Evolutionary conservation across 2,329 filamentous ascomycete species (phyloP).

Genomic region (Zymoseptoria tritici): DNA sequence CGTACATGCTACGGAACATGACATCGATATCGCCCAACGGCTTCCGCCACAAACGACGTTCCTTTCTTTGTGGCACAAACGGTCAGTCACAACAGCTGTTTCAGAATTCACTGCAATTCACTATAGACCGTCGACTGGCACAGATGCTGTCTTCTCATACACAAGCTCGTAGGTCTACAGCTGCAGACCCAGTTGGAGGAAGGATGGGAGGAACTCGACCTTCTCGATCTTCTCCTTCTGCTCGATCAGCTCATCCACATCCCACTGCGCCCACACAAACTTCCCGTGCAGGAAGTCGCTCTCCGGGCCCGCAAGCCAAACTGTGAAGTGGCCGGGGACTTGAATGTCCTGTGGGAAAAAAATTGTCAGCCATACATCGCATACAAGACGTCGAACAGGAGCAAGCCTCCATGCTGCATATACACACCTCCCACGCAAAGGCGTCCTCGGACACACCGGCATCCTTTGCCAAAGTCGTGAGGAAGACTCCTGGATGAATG

Average conservation of each 20-base stretch:
- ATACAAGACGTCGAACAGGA: neutral
- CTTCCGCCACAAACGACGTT: too few species aligned
- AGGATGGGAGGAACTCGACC: conserved; percentile 6
- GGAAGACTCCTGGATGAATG: conserved; percentile 11
- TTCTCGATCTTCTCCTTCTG: conserved; percentile 10
- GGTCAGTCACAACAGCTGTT: too few species aligned
- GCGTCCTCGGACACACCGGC: neutral
- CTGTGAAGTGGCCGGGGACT: conserved; percentile 23
- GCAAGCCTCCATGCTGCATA: neutral
- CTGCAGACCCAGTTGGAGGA: conserved; percentile 17
- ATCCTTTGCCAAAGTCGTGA: conserved; percentile 1
- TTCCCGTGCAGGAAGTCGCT: conserved; percentile 32
- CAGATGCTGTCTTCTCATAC: neutral
- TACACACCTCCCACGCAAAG: conserved; percentile 8
- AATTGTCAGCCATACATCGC: neutral
- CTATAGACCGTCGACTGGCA: neutral
- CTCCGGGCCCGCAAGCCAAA: conserved; percentile 29
- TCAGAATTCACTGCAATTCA: too few species aligned
- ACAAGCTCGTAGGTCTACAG: neutral
- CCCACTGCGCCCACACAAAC: conserved; percentile 21
- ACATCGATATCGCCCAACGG: too few species aligned
- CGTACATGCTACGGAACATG: too few species aligned
- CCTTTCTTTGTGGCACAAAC: too few species aligned
- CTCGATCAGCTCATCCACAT: conserved; percentile 17
- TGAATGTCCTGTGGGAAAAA: conserved; percentile 5